Percentiles rank a stretch among this genome's conserved stretches.
Evolutionary conservation across 2,329 filamentous ascomycete species (phyloP).

Genomic region (Hypoxylon sp.): DNA sequence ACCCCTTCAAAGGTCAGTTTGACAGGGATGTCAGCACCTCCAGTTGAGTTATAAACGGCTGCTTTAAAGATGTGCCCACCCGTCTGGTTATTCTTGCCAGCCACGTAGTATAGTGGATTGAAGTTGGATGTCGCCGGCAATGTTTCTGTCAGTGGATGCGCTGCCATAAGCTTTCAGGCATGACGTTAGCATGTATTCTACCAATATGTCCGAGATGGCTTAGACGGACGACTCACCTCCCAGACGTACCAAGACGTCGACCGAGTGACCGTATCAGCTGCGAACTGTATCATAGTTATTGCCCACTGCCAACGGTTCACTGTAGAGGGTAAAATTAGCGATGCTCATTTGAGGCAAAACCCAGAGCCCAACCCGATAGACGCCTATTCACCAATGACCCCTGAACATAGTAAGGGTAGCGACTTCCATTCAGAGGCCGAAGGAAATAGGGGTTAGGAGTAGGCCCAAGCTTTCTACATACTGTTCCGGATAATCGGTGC

Average conservation of each 20-base stretch:
- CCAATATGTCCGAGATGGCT: not conserved
- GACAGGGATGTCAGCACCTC: slow-evolving; percentile 60
- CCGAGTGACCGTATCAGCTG: slow-evolving; percentile 62
- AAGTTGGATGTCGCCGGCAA: slow-evolving; percentile 60
- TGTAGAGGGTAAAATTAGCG: slow-evolving; percentile 15
- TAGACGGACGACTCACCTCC: slow-evolving; percentile 49
- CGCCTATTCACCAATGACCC: not conserved
- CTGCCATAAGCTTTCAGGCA: slow-evolving; percentile 59
- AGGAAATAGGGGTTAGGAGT: not conserved
- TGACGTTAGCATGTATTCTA: not conserved
- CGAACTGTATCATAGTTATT: slow-evolving; percentile 64
- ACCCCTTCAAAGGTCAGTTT: slow-evolving; percentile 61
- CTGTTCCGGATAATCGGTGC: slow-evolving; percentile 62
- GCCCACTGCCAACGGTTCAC: slow-evolving; percentile 65
- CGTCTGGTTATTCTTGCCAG: slow-evolving; percentile 59
- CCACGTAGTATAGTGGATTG: slow-evolving; percentile 64
- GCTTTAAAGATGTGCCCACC: slow-evolving; percentile 63
- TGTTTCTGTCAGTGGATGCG: slow-evolving; percentile 60
- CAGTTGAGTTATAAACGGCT: slow-evolving; percentile 66
- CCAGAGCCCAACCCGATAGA: not conserved
- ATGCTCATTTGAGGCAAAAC: not conserved
- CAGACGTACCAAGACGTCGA: slow-evolving; percentile 66
- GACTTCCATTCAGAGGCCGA: not conserved
- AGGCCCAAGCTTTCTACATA: slow-evolving; percentile 11
- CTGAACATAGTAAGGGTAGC: not conserved